phyloP scores from a whole-genome alignment of 2,329 filamentous ascomycete genomes.

The Cladophialophora bantiana region DNA sequence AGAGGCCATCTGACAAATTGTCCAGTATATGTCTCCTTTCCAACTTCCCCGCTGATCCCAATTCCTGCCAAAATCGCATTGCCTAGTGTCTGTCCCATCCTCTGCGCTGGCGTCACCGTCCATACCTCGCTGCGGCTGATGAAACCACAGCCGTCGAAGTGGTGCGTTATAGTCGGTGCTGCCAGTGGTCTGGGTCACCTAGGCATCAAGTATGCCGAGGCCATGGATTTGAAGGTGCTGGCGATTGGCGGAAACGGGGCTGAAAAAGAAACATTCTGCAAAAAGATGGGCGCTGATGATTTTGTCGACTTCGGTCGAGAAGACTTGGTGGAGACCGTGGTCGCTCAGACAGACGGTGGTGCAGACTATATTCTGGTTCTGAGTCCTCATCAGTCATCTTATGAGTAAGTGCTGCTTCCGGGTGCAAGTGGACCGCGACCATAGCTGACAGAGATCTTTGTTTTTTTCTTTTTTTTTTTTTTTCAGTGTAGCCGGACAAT shows the following conservation, averaged over 20 bases:
- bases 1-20: background rate
- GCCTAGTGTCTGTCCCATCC: conserved; percentile 14
- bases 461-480: background rate
- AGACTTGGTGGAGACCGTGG: background rate
- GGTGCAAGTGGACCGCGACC: no score
- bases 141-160: conserved; percentile 10
- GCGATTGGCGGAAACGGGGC: conserved; percentile 7
- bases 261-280: conserved; percentile 19
- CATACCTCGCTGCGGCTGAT: conserved; percentile 9
- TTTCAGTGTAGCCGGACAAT: conserved; percentile 18
- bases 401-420: conserved; percentile 15
- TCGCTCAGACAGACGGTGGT: conserved; percentile 9
- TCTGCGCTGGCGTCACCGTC: conserved; percentile 16
- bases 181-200: conserved; percentile 15
- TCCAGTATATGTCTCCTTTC: conserved; percentile 18
- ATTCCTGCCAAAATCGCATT: conserved; percentile 4
- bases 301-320: conserved; percentile 19
- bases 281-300: conserved; percentile 13
- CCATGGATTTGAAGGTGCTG: conserved; percentile 13
- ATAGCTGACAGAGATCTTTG: background rate
- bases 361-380: conserved; percentile 23
- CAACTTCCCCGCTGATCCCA: conserved; percentile 11
- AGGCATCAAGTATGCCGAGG: conserved; percentile 16
- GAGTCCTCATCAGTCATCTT: conserved; percentile 21
- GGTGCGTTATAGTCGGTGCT: conserved; percentile 20